A percentile compares a stretch with the other conserved stretches of the same genome.
Evolutionary conservation across 768 basidiomycete genomes (phyloP).

Genomic region (Pisolithus tinctorius): DNA sequence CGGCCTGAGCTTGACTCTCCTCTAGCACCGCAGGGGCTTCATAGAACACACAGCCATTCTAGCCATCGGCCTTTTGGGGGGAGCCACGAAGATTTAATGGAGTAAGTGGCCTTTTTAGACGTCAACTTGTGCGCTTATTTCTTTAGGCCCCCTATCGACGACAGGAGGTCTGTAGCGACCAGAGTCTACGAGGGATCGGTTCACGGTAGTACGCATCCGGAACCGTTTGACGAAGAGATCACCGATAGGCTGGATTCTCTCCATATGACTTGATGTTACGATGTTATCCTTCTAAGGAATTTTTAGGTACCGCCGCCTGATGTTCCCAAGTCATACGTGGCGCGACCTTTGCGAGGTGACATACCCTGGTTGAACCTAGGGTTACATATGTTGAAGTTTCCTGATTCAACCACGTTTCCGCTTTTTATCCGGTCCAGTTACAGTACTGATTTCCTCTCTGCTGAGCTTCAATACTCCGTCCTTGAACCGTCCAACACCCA

Average conservation of each 20-base stretch:
- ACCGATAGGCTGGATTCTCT: conserved; percentile 15
- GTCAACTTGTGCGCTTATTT: conserved; percentile 5
- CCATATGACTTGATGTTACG: conserved; percentile 11
- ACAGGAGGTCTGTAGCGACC: conserved; percentile 16
- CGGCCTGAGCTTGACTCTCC: conserved; percentile 13
- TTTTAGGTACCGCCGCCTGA: conserved; percentile 1
- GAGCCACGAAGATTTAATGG: conserved; percentile 8
- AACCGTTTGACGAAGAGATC: conserved; percentile 19
- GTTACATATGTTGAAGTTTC: neutral
- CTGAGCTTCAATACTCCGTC: conserved; percentile 64
- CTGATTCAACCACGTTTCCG: conserved; percentile 5
- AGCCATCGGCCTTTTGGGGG: conserved; percentile 14
- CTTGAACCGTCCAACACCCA: conserved; percentile 75
- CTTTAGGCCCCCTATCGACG: conserved; percentile 17
- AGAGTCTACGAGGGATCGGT: conserved; percentile 15
- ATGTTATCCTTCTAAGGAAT: conserved; percentile 5
- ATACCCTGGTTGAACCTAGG: neutral
- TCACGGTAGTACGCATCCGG: conserved; percentile 7
- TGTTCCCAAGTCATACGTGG: neutral
- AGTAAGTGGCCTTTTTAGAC: conserved; percentile 10
- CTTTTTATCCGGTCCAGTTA: conserved; percentile 18
- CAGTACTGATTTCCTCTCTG: conserved; percentile 47
- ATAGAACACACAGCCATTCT: conserved; percentile 17
- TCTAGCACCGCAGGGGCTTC: conserved; percentile 20
- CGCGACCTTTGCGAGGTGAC: neutral